Evolutionary conservation across 129 eudicot species (phyloP).

Genomic region (Flaveria bidentis): DNA sequence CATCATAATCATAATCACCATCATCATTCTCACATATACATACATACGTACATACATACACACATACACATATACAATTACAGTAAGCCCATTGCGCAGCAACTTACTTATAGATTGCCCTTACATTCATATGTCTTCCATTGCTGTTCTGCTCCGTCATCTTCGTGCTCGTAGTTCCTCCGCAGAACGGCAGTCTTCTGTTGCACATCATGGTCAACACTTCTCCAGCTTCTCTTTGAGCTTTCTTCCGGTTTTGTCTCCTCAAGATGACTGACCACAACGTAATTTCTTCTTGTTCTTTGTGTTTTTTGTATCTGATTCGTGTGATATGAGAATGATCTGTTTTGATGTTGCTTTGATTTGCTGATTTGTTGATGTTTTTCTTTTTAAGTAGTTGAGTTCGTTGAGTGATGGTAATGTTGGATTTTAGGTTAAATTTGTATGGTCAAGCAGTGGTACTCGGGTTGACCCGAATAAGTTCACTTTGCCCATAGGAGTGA

Average conservation of each 20-base stretch:
- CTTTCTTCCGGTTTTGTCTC: conserved; percentile 25
- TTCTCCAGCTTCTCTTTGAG: conserved; percentile 47
- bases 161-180: conserved; percentile 31
- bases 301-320: not conserved
- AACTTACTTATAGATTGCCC: conserved; percentile 11
- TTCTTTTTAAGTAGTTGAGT: not conserved
- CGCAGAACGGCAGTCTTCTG: conserved; percentile 32
- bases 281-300: conserved; percentile 23
- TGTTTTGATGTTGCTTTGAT: not conserved
- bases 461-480: not conserved
- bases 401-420: conserved; percentile 3
- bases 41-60: not conserved
- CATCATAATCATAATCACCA: not conserved
- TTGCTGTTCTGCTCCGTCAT: conserved; percentile 36
- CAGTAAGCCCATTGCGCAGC: conserved; percentile 17
- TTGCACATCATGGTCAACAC: conserved; percentile 33
- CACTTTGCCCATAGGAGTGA: not conserved
- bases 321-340: conserved; percentile 8
- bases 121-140: conserved; percentile 53
- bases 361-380: conserved; percentile 10
- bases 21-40: conserved; percentile 13
- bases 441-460: not conserved
- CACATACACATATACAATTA: conserved; percentile 15
- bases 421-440: conserved; percentile 29
- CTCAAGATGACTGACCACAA: conserved; percentile 59